A percentile compares a stretch with the other conserved stretches of the same genome.
phyloP scores from a whole-genome alignment of 306 rosid genomes.

The Castanea mollissima region DNA sequence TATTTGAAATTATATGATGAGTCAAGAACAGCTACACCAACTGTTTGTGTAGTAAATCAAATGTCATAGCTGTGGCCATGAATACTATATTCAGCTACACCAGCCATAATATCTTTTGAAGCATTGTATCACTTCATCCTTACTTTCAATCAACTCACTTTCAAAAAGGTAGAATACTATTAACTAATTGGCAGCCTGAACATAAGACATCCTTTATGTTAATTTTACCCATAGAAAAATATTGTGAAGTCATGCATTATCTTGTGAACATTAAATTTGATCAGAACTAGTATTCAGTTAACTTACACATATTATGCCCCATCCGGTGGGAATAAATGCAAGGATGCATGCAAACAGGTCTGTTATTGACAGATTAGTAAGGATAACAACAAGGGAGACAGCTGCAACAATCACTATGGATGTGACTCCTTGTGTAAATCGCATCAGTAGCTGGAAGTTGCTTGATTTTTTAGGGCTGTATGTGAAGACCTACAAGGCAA shows the following conservation, averaged over 20 bases:
- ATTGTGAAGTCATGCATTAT: not conserved
- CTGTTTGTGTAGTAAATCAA: not conserved
- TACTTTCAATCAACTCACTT: not conserved
- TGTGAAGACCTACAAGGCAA: constrained; percentile 65
- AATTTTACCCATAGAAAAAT: too few species aligned
- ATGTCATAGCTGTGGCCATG: not conserved
- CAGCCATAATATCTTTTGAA: not conserved
- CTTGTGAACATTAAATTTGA: not conserved
- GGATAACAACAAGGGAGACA: constrained; percentile 57
- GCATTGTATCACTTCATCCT: not conserved
- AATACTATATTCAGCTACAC: not conserved
- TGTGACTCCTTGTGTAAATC: constrained; percentile 78
- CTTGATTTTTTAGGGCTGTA: constrained; percentile 75
- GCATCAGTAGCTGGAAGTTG: constrained; percentile 65
- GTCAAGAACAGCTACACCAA: not conserved
- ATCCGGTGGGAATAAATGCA: constrained; percentile 85
- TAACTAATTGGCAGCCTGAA: not conserved
- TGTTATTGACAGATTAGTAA: constrained; percentile 58
- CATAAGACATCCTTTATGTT: too few species aligned
- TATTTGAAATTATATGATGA: not conserved
- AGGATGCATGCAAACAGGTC: constrained; percentile 89
- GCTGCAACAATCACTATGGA: constrained; percentile 68
- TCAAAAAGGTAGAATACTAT: not conserved
- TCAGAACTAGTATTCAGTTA: not conserved
- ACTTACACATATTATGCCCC: constrained; percentile 91